Base-by-base conservation (phyloP, 768 basidiomycete species). In the Russula sp. region DNA sequence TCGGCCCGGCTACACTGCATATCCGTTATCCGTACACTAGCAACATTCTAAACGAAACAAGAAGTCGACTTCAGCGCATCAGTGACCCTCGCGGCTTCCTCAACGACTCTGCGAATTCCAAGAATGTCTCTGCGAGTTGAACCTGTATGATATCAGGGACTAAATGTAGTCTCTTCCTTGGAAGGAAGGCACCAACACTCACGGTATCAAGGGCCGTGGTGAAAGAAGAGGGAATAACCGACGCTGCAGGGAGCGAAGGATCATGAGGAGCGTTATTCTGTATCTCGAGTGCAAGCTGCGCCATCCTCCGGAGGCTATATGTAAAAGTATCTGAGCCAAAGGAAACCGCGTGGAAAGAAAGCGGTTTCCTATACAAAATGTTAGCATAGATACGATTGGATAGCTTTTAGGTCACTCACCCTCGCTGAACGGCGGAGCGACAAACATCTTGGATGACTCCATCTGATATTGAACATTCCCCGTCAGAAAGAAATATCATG, bases 321-420 rank as follows among this genome's bases (percentile, higher is more conserved):
- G 66, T 63, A 63, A 67, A 8, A 46, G 67, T 36, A 10, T 72
- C 66, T 1, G 72, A 71, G 5, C 82, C 84, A 45, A 86, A 85
- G 0, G 80, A 77, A n/a, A 86, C 79, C 0, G 83, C 69, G 48
- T 85, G 84, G 66, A 85, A 81, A 0, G 83, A 82, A 1, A 83
- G 71, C 0, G 82, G 71, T 71, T 81, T 81, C 13, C 84, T 85
- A 38, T 7, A 11, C 1, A 1, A 16, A n/a, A 13, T 0, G 18
- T 52, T 41, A 60, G 46, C 38, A 29, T 1, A 29, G 5, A 22
- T 47, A 29, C 3, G 25, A 46, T 18, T 62, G 10, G 25, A 3
- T 3, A 18, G 22, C 45, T 11, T 5, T 0, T n/a, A 39, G 2
- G 3, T 8, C 2, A 20, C 68, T 38, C 62, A 81, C 81, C 83